These are phyloP conservation scores for Claviceps spartinae DNA, from an alignment of 2,329 filamentous ascomycete species.

Conservation along the genomic window DNA sequence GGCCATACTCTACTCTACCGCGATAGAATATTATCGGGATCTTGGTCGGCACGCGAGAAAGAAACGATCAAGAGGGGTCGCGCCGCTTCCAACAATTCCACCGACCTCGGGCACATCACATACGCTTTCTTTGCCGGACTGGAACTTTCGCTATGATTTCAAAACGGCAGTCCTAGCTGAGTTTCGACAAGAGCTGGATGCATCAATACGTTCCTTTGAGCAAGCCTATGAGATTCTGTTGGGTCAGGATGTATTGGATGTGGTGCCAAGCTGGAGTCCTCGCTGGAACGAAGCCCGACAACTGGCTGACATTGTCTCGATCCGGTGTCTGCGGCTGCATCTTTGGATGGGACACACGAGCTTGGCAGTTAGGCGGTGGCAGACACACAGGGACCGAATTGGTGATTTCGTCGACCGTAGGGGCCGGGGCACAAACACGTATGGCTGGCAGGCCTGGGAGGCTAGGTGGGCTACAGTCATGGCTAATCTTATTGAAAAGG, in stretches of 20 bases:
- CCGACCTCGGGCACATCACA: slow-evolving; percentile 76
- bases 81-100: slow-evolving; percentile 69
- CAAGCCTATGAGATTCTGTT: slow-evolving; percentile 76
- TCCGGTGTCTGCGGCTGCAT: slow-evolving; percentile 71
- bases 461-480: slow-evolving; percentile 54
- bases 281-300: slow-evolving; percentile 90
- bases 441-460: slow-evolving; percentile 92
- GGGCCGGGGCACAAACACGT: slow-evolving; percentile 75
- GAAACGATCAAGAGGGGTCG: slow-evolving; percentile 67
- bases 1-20: slow-evolving; percentile 55
- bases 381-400: slow-evolving; percentile 59
- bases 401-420: slow-evolving; percentile 66
- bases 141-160: slow-evolving; percentile 91
- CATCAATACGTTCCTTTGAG: slow-evolving; percentile 72
- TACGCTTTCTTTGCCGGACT: slow-evolving; percentile 70
- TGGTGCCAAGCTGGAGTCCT: slow-evolving; percentile 78
- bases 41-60: slow-evolving; percentile 82
- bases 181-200: slow-evolving; percentile 85
- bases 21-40: slow-evolving; percentile 86
- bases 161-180: slow-evolving; percentile 86
- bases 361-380: slow-evolving; percentile 68
- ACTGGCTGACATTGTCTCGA: slow-evolving; percentile 65
- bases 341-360: slow-evolving; percentile 71
- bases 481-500: slow-evolving; percentile 45
- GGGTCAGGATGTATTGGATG: slow-evolving; percentile 71